These are phyloP conservation scores for Xylaria sp. DNA, from an alignment of 495 filamentous ascomycete species.

Conservation along the genomic window DNA sequence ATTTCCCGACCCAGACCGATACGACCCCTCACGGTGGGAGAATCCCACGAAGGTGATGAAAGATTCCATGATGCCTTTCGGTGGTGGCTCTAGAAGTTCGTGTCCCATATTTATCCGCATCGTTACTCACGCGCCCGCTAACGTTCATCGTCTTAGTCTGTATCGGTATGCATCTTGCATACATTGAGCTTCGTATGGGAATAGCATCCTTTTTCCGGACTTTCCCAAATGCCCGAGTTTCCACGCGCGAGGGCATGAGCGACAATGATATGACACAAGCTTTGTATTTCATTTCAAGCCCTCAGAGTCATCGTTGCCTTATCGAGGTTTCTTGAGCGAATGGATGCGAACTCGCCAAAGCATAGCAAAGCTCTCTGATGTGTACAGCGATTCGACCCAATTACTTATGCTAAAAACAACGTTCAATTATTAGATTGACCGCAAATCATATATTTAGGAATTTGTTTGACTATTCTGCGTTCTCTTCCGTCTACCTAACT, in stretches of 20 bases:
- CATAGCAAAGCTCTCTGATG: no score
- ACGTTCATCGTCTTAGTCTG: slow-evolving; percentile 48
- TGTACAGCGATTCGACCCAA: background rate
- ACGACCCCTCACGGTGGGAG: slow-evolving; percentile 41
- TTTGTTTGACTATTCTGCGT: background rate
- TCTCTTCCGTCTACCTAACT: background rate
- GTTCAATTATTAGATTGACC: background rate
- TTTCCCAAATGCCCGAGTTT: slow-evolving; percentile 41
- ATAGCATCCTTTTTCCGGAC: slow-evolving; percentile 41
- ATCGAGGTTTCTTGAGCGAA: slow-evolving; percentile 38
- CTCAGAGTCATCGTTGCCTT: slow-evolving; percentile 53
- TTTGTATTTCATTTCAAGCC: slow-evolving; percentile 53
- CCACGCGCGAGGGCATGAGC: slow-evolving; percentile 48
- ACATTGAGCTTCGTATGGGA: slow-evolving; percentile 41
- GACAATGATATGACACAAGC: slow-evolving; percentile 53
- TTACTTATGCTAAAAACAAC: background rate
- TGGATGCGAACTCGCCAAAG: background rate
- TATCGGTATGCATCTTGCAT: slow-evolving; percentile 44
- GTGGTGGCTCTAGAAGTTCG: slow-evolving; percentile 51
- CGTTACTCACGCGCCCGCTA: slow-evolving; percentile 34
- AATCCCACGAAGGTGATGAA: slow-evolving; percentile 58
- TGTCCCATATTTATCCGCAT: background rate
- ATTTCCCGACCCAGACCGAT: slow-evolving; percentile 44
- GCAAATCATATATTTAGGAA: background rate
- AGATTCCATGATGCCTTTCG: slow-evolving; percentile 60